Evolutionary conservation across 345 rosid species (phyloP), one percentile per base, ranked within the genome.

Genomic region (Euphorbia tirucalli): DNA sequence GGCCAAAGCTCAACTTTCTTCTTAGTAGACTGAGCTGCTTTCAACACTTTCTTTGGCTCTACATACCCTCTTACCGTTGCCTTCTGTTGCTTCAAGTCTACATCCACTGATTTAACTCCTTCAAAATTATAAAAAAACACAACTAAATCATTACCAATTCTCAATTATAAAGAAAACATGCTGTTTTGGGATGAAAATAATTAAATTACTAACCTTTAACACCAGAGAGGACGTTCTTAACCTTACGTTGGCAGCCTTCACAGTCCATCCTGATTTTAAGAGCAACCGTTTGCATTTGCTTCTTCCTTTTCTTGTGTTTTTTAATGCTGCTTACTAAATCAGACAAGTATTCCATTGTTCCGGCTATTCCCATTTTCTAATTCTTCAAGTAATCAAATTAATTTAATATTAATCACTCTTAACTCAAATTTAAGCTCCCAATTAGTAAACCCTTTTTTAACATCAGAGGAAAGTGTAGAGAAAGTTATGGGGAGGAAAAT

Each of bases 1-100:
- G 98, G 98, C 98, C 98, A 93, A 44, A 84, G 52, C 88, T 93
- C 98, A 60, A 89, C 95, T 80, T 87, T 91, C 85, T 93, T 93
- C 87, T 82, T 93, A 0, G 97, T 93, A 11, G 97, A 66, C 79
- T 89, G 76, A 2, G 97, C 98, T 28, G 93, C 92, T 41, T 75
- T 82, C 77, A 93, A 73, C 60, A 91, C 91, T 61, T 79, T 88
- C 81, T 87, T 86, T 0, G 84, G 68, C 0, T 93, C 96, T 44
- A 85, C 79, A 69, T 77, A 75, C 7, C 98, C 98, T 0, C 71
- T 89, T 82, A 93, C 93, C 0, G 87, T 88, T 59, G 75, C 96
- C 86, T 93, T 93, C 74, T 93, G 98, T 56, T 72, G 89, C 80
- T 91, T 93, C 86, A 80, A 25, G 73, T 93, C 96, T 65, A 93